These are phyloP conservation scores for Ogataea kodamae DNA, from an alignment of 805 yeast species.

Conservation along the genomic window DNA sequence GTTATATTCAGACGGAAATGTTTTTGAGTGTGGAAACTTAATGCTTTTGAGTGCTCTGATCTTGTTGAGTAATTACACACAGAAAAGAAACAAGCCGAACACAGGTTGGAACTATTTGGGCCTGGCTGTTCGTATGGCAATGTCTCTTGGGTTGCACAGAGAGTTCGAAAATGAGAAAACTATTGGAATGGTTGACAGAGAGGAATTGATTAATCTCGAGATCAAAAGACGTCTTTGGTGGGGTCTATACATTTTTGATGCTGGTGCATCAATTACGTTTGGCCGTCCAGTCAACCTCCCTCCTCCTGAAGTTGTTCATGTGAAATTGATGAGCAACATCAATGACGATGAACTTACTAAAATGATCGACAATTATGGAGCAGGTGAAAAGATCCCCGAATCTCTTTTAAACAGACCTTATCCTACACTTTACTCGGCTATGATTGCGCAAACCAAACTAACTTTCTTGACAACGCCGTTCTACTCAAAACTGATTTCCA, in stretches of 20 bases:
- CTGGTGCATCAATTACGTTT: slow-evolving; percentile 59
- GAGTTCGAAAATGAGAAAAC: slow-evolving; percentile 38
- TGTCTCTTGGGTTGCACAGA: slow-evolving; percentile 58
- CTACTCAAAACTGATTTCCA: slow-evolving; percentile 45
- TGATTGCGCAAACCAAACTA: slow-evolving; percentile 52
- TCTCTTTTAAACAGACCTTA: slow-evolving; percentile 29
- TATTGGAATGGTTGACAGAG: slow-evolving; percentile 18
- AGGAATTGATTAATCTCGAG: slow-evolving; percentile 45
- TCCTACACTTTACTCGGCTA: slow-evolving; percentile 58
- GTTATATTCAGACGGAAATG: slow-evolving; percentile 36
- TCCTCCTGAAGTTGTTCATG: slow-evolving; percentile 43
- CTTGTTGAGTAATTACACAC: slow-evolving; percentile 56
- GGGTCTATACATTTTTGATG: slow-evolving; percentile 61
- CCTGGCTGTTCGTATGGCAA: slow-evolving; percentile 61
- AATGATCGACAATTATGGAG: slow-evolving; percentile 24
- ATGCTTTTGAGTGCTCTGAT: slow-evolving; percentile 51
- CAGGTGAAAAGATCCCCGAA: slow-evolving; percentile 14
- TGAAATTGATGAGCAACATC: slow-evolving; percentile 47
- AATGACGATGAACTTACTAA: slow-evolving; percentile 40
- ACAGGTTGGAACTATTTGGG: slow-evolving; percentile 70
- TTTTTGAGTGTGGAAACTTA: slow-evolving; percentile 59
- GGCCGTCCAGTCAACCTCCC: slow-evolving; percentile 63
- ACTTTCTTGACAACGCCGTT: slow-evolving; percentile 46
- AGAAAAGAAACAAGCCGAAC: slow-evolving; percentile 62
- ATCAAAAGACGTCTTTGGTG: slow-evolving; percentile 64